phyloP scores from a whole-genome alignment of 2,329 filamentous ascomycete species.

The Aspergillus caelatus region DNA sequence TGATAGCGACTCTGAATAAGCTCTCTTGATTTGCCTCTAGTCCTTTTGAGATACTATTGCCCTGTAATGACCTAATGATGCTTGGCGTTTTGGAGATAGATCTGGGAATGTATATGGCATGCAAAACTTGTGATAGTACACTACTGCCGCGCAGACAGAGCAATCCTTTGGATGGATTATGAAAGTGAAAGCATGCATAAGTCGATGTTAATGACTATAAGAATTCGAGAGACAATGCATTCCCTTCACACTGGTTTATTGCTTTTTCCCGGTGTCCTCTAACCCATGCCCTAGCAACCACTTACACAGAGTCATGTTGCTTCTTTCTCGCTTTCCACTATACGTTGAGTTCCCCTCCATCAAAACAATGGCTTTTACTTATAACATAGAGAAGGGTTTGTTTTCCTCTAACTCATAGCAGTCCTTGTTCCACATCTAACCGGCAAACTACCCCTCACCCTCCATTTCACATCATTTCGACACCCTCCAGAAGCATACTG shows the following conservation, averaged over 20 bases:
- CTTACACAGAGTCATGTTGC: background rate
- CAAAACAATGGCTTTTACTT: background rate
- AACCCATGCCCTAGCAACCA: background rate
- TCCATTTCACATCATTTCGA: background rate
- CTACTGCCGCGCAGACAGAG: background rate
- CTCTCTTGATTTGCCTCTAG: conserved; percentile 5
- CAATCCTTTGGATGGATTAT: background rate
- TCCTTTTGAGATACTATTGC: background rate
- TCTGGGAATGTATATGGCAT: background rate
- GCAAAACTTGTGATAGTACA: background rate
- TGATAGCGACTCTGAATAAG: conserved; percentile 48
- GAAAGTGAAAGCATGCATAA: background rate
- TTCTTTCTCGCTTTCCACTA: background rate
- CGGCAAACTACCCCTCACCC: background rate
- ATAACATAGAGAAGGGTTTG: background rate
- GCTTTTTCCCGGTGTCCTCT: background rate
- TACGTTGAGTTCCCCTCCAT: background rate
- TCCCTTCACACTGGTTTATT: background rate
- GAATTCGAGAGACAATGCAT: background rate
- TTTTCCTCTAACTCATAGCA: background rate
- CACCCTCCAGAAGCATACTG: background rate
- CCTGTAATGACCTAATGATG: conserved; percentile 33
- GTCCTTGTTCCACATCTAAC: background rate
- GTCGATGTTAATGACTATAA: background rate
- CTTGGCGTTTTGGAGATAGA: conserved; percentile 22